phyloP scores from a whole-genome alignment of 2,329 filamentous ascomycete genomes.

The Monosporascus cannonballus region DNA sequence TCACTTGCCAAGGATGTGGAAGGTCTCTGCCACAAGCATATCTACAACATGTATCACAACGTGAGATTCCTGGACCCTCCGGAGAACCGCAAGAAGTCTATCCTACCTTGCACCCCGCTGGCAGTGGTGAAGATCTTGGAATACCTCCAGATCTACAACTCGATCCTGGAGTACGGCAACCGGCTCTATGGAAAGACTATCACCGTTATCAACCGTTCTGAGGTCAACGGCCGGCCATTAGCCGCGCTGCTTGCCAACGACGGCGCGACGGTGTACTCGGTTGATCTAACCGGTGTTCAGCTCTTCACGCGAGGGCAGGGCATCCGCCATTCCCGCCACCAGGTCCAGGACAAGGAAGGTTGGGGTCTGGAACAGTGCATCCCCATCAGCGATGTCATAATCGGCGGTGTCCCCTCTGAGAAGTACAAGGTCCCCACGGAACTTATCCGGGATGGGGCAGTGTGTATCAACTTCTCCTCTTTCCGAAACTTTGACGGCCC shows the following conservation, averaged over 20 bases:
- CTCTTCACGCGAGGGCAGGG: constrained; percentile 87
- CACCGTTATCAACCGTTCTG: constrained; percentile 91
- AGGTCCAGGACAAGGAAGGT: constrained; percentile 76
- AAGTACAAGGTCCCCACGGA: constrained; percentile 84
- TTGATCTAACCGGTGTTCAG: constrained; percentile 88
- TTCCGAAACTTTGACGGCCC: constrained; percentile 85
- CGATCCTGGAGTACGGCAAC: constrained; percentile 87
- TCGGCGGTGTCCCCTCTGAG: constrained; percentile 84
- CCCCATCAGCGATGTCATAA: constrained; percentile 87
- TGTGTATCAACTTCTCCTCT: constrained; percentile 98
- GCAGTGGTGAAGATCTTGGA: constrained; percentile 97
- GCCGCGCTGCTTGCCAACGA: constrained; percentile 94
- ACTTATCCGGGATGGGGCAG: constrained; percentile 78
- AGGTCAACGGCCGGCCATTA: constrained; percentile 89
- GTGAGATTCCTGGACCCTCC: constrained; percentile 85
- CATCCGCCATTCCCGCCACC: constrained; percentile 77
- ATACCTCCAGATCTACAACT: constrained; percentile 93
- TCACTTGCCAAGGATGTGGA: constrained; percentile 90
- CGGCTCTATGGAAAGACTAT: constrained; percentile 89
- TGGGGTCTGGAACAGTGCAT: constrained; percentile 77
- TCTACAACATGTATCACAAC: constrained; percentile 99
- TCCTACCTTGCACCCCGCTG: constrained; percentile 91
- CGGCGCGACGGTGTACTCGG: constrained; percentile 89
- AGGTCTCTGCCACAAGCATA: constrained; percentile 85
- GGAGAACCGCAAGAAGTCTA: constrained; percentile 74